Percentiles rank a stretch among this genome's conserved stretches.
These are phyloP conservation scores for Arthroderma uncinatum DNA, from an alignment of 2,329 filamentous ascomycete species.

Conservation along the genomic window DNA sequence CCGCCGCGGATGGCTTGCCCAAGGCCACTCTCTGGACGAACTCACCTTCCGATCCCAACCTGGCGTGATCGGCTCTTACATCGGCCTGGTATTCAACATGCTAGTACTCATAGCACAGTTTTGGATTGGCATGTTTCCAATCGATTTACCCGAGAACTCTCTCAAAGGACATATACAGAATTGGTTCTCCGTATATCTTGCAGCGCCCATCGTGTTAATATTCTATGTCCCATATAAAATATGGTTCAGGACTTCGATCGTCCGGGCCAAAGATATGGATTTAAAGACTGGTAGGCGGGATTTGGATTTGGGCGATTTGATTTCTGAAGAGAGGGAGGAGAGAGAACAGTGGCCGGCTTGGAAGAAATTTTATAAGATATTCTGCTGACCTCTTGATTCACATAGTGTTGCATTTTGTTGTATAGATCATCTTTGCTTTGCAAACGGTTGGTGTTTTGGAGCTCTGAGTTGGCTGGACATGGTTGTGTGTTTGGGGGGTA, in stretches of 20 bases:
- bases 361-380: conserved; percentile 63
- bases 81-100: conserved; percentile 49
- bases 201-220: conserved; percentile 30
- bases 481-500: not conserved
- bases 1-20: conserved; percentile 31
- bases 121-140: conserved; percentile 54
- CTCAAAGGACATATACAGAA: conserved; percentile 37
- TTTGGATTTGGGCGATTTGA: conserved; percentile 51
- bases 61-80: conserved; percentile 49
- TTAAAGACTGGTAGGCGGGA: conserved; percentile 19
- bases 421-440: not conserved
- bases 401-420: not conserved
- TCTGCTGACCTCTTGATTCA: conserved; percentile 44
- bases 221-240: conserved; percentile 25
- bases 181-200: conserved; percentile 40
- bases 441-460: not conserved
- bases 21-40: conserved; percentile 27
- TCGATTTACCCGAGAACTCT: conserved; percentile 42
- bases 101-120: conserved; percentile 70
- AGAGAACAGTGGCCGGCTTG: conserved; percentile 58
- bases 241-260: conserved; percentile 17
- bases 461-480: not conserved
- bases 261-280: conserved; percentile 17
- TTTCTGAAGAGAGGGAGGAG: conserved; percentile 71
- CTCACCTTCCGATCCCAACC: conserved; percentile 36